These are phyloP conservation scores for Brasilioporus rufonigricans DNA, from an alignment of 768 basidiomycete species.

Conservation along the genomic window DNA sequence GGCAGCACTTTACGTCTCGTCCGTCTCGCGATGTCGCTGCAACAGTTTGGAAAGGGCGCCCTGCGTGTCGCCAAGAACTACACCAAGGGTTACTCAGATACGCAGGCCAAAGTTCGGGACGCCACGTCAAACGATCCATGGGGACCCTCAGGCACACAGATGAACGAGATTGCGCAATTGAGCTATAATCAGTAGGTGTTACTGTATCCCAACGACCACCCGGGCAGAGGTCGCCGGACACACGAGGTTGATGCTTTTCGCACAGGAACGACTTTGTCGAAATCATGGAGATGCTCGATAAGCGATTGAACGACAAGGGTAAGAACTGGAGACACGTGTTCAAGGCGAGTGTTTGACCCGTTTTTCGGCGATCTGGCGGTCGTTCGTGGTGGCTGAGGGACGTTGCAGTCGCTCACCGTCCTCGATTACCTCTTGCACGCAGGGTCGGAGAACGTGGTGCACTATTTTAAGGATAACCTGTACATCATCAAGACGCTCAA, in stretches of 20 bases:
- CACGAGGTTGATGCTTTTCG: not conserved
- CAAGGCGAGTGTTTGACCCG: slow-evolving; percentile 56
- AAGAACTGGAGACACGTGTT: slow-evolving; percentile 99
- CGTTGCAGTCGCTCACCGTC: slow-evolving; percentile 74
- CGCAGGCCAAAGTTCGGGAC: slow-evolving; percentile 93
- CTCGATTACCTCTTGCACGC: slow-evolving; percentile 96
- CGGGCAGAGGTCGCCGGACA: no score
- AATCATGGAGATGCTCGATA: slow-evolving; percentile 99
- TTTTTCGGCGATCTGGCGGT: not conserved
- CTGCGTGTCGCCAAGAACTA: slow-evolving; percentile 92
- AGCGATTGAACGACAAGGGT: slow-evolving; percentile 96
- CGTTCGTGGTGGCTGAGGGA: slow-evolving; percentile 11
- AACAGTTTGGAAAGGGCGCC: slow-evolving; percentile 81
- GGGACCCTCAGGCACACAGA: slow-evolving; percentile 96
- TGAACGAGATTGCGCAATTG: slow-evolving; percentile 98
- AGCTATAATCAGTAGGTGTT: slow-evolving; percentile 95
- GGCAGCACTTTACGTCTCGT: not conserved
- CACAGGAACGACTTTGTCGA: slow-evolving; percentile 91
- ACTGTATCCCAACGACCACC: no score
- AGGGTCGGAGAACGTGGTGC: slow-evolving; percentile 96
- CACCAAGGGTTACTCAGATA: slow-evolving; percentile 94
- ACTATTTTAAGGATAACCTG: slow-evolving; percentile 96
- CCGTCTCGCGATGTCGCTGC: slow-evolving; percentile 45
- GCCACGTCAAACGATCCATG: slow-evolving; percentile 97
- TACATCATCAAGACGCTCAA: slow-evolving; percentile 99